Evolutionary conservation across 1,284 basidiomycete genomes (phyloP).

Genomic region (Rhodofomes roseus): DNA sequence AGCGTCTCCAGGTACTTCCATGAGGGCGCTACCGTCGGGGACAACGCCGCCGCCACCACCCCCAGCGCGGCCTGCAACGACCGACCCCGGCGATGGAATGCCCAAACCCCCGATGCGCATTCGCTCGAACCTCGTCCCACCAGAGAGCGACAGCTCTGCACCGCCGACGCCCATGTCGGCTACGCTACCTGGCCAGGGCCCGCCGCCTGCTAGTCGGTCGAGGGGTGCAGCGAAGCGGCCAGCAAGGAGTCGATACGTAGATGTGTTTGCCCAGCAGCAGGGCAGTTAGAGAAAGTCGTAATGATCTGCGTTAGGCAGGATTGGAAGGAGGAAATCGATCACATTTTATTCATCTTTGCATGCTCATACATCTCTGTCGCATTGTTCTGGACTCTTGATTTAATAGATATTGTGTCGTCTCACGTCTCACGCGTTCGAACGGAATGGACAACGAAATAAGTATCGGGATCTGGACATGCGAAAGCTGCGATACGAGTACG

Average conservation of each 20-base stretch:
- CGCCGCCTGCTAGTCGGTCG: conserved; percentile 50
- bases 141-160: conserved; percentile 25
- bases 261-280: conserved; percentile 68
- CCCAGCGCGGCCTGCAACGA: conserved; percentile 53
- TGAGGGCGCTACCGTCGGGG: conserved; percentile 22
- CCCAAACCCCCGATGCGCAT: conserved; percentile 50
- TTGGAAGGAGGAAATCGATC: neutral
- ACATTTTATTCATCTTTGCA: neutral
- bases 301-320: neutral
- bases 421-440: neutral
- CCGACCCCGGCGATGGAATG: conserved; percentile 49
- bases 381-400: neutral
- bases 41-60: conserved; percentile 39
- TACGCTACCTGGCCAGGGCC: conserved; percentile 35
- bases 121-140: conserved; percentile 64
- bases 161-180: conserved; percentile 26
- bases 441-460: neutral
- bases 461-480: neutral
- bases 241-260: conserved; percentile 80
- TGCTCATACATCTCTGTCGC: conserved; percentile 4
- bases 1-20: conserved; percentile 62
- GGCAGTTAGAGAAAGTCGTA: conserved; percentile 4
- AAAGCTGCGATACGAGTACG: neutral
- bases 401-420: neutral
- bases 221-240: conserved; percentile 70